Conservation (phyloP, 108 stramenopile genomes). For the Nitzschia palea region DNA sequence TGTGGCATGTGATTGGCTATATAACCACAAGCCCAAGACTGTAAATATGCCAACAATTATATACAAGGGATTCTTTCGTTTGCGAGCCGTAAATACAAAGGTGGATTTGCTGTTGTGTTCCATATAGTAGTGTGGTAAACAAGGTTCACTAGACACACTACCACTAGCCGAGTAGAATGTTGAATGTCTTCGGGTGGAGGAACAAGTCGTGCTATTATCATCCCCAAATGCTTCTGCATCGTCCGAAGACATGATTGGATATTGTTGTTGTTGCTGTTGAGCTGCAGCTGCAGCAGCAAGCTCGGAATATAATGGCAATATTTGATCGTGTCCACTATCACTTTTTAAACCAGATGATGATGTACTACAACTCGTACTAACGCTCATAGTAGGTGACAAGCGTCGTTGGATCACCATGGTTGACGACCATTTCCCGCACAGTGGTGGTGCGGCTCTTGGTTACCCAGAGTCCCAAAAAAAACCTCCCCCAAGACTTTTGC, state of each 20-base stretch:
- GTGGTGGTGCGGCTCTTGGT: too few relatives aligned
- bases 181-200: background rate
- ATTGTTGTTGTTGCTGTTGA: conserved; percentile 3
- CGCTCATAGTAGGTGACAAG: conserved; percentile 8
- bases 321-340: conserved; percentile 10
- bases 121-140: background rate
- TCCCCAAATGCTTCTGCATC: background rate
- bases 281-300: background rate
- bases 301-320: conserved; percentile 1
- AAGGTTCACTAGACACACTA: background rate
- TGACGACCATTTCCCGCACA: too few relatives aligned
- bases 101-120: background rate
- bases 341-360: background rate
- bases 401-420: conserved; percentile 14
- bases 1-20: conserved; percentile 21
- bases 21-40: conserved; percentile 20
- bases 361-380: background rate
- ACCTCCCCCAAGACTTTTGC: too few relatives aligned
- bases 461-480: too few relatives aligned
- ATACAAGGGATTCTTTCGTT: conserved; percentile 22
- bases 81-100: conserved; percentile 20
- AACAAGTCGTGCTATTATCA: conserved; percentile 8
- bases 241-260: background rate
- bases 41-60: conserved; percentile 10
- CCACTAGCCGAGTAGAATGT: background rate